Conservation (phyloP, 176 grass and related monocot species). For the Cenchrus americanus region DNA sequence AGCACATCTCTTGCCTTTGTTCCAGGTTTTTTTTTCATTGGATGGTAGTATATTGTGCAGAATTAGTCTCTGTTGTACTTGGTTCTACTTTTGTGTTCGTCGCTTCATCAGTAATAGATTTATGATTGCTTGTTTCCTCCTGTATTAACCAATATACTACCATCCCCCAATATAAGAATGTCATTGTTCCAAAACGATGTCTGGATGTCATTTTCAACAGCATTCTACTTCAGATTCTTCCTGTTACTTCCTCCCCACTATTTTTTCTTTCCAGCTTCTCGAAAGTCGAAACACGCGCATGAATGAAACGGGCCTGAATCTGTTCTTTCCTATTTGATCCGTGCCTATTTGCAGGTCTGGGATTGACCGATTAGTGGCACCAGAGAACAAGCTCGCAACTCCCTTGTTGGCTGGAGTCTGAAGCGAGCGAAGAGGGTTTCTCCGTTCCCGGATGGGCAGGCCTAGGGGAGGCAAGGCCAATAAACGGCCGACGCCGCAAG, state of each 20-base stretch:
- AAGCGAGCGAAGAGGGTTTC: background rate
- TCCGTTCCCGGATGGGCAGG: conserved; percentile 65
- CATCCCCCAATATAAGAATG: background rate
- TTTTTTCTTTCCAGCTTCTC: background rate
- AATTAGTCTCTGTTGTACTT: background rate
- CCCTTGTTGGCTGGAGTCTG: background rate
- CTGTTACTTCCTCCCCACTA: background rate
- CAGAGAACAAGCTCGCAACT: background rate
- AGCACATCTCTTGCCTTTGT: conserved; percentile 10
- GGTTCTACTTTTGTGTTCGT: background rate
- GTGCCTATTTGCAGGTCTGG: conserved; percentile 28
- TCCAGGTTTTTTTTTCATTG: background rate
- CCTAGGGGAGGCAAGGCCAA: conserved; percentile 70
- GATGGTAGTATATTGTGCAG: background rate
- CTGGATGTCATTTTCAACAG: background rate
- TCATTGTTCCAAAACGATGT: background rate
- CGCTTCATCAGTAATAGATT: background rate
- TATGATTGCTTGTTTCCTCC: background rate
- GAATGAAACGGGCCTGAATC: background rate
- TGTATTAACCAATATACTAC: no score
- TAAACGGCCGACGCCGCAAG: conserved; percentile 52
- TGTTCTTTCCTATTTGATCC: background rate
- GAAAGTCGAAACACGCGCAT: background rate
- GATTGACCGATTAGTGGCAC: background rate
- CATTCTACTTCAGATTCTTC: background rate